Evolutionary conservation across 2,329 filamentous ascomycete genomes (phyloP).

Genomic region (Emergomyces pasteurianus): DNA sequence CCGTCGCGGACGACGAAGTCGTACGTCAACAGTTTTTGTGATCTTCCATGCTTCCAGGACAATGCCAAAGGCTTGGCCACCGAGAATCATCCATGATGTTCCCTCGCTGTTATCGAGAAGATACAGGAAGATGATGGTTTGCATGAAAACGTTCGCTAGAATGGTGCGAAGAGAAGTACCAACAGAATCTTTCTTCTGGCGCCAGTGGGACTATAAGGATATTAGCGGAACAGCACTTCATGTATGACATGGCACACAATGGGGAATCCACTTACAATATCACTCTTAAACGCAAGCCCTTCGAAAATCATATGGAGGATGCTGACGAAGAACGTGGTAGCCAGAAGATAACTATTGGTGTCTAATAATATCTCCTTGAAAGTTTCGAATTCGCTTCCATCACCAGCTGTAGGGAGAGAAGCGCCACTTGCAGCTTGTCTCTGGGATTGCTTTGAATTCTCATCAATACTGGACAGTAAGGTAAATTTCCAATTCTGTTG

Average conservation of each 20-base stretch:
- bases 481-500: slow-evolving; percentile 82
- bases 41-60: slow-evolving; percentile 83
- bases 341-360: slow-evolving; percentile 83
- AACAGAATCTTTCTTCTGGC: slow-evolving; percentile 99
- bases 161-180: slow-evolving; percentile 95
- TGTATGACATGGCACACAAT: background rate
- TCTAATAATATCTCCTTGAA: slow-evolving; percentile 92
- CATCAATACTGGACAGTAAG: slow-evolving; percentile 70
- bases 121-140: slow-evolving; percentile 89
- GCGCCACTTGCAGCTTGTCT: slow-evolving; percentile 65
- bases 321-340: slow-evolving; percentile 70
- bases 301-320: slow-evolving; percentile 92
- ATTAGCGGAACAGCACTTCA: background rate
- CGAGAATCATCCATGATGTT: slow-evolving; percentile 98
- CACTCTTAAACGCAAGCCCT: slow-evolving; percentile 90
- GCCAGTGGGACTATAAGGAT: slow-evolving; percentile 61
- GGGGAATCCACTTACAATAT: slow-evolving; percentile 49
- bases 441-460: slow-evolving; percentile 72
- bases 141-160: slow-evolving; percentile 96
- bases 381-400: slow-evolving; percentile 91
- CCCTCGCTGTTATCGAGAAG: slow-evolving; percentile 94
- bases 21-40: slow-evolving; percentile 86
- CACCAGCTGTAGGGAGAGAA: slow-evolving; percentile 61
- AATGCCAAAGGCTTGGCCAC: slow-evolving; percentile 78
- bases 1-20: slow-evolving; percentile 56